Base-by-base conservation (phyloP, 1,284 basidiomycete species). In the Tilletia walkeri region DNA sequence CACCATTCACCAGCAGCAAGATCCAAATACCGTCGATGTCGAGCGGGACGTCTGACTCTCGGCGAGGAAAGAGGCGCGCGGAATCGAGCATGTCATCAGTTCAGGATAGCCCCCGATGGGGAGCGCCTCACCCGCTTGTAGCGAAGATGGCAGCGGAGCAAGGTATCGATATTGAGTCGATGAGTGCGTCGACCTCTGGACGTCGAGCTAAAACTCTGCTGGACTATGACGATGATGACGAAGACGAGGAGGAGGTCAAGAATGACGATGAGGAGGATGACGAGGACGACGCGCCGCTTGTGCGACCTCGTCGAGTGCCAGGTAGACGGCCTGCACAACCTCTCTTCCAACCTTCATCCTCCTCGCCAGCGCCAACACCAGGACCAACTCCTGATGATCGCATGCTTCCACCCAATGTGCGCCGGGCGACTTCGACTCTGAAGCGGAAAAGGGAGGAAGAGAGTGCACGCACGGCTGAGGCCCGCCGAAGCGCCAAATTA, bases 91-190 rank as follows among this genome's bases (percentile, higher is more conserved):
- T 45, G 41, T 45, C 41, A 7, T 45, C 41, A 14, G 41, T 45
- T 7, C 41, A 45, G 41, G 41, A 53, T 47, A 49, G 61, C 20
- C 68, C 68, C 2, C 36, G 49, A 10, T 34, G 70, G 20, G 20
- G 54, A 10, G 47, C 49, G 49, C 67, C 69, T 3, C 71, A 72
- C 67, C 71, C 71, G 30, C 66, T 72, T 16, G 41, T 72, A 16
- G 69, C 54, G 7, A 9, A 39, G 36, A 39, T 72, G 65, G 67
- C 70, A 18, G 70, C 53, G 14, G 56, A 68, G 48, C 36, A 45
- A 38, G 41, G 34, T 12, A 59, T 63, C 16, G 65, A 70, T 38
- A 72, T 45, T 45, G 41, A 45, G 6, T 45, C 41, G 41, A 45
- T 45, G 41, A 45, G 41, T 14, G 41, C 1, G 41, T 45, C 41